Conservation (phyloP, 768 basidiomycete species). For the Lyophyllum decastes region DNA sequence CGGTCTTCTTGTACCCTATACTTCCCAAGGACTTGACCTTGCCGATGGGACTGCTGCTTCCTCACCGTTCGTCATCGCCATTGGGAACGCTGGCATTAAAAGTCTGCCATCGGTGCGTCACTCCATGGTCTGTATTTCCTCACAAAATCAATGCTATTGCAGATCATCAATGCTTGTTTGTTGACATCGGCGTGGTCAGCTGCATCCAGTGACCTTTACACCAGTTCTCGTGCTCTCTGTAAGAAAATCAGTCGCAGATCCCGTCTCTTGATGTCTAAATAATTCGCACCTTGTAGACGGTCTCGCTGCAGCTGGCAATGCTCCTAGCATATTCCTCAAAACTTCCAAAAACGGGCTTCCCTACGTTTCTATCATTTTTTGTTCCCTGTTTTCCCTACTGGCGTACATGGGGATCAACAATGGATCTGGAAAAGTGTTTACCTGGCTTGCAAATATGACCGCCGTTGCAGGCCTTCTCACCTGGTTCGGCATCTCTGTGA, state of each 20-base stretch:
- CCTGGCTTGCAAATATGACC: constrained; percentile 81
- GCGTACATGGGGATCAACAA: constrained; percentile 78
- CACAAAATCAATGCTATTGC: neutral
- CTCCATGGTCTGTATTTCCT: neutral
- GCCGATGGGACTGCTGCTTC: constrained; percentile 62
- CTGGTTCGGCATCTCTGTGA: constrained; percentile 78
- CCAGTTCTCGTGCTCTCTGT: constrained; percentile 86
- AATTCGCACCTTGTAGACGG: constrained; percentile 53
- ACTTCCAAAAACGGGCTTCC: constrained; percentile 79
- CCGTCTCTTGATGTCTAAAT: neutral
- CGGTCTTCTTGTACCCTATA: constrained; percentile 81
- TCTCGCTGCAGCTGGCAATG: constrained; percentile 77
- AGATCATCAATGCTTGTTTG: constrained; percentile 82
- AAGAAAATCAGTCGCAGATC: constrained; percentile 25
- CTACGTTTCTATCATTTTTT: constrained; percentile 67
- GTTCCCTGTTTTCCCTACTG: constrained; percentile 64
- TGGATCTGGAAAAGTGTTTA: constrained; percentile 74
- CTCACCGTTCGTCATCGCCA: constrained; percentile 93
- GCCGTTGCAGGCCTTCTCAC: constrained; percentile 69
- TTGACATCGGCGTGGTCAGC: constrained; percentile 94
- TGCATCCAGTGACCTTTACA: constrained; percentile 87
- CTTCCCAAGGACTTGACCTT: constrained; percentile 54
- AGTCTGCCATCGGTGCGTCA: constrained; percentile 70
- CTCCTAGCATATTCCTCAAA: constrained; percentile 75
- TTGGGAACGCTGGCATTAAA: constrained; percentile 83